phyloP scores from a whole-genome alignment of 306 rosid genomes.

The Rubus parviflorus region DNA sequence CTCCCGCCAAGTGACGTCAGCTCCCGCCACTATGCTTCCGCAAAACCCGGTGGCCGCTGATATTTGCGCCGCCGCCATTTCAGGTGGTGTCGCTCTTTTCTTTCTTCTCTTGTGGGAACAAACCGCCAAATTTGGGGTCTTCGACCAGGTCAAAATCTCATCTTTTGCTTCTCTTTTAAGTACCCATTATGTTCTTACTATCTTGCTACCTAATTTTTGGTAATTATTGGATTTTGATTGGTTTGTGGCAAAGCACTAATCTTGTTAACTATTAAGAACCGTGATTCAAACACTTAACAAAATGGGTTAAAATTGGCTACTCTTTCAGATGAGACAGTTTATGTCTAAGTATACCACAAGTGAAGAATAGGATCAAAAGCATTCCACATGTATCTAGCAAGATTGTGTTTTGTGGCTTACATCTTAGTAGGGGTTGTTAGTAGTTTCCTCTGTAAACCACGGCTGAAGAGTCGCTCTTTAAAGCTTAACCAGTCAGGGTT shows the following conservation, averaged over 20 bases:
- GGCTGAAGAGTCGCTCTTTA: background rate
- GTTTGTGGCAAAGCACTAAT: conserved; percentile 8
- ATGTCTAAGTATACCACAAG: background rate
- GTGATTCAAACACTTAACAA: background rate
- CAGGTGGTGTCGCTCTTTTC: conserved; percentile 52
- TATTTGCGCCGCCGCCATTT: conserved; percentile 54
- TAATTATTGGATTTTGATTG: conserved; percentile 11
- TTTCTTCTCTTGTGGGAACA: conserved; percentile 60
- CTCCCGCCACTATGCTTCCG: conserved; percentile 55
- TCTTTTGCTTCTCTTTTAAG: background rate
- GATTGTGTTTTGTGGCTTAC: background rate
- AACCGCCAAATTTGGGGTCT: conserved; percentile 61
- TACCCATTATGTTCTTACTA: background rate
- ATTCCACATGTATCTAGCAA: background rate
- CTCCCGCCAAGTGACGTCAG: conserved; percentile 23
- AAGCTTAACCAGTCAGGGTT: background rate
- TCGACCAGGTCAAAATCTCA: conserved; percentile 61
- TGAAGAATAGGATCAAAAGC: background rate
- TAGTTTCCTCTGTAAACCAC: background rate
- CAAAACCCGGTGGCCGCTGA: conserved; percentile 56
- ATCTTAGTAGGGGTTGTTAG: background rate
- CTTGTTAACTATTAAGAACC: background rate
- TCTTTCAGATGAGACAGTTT: background rate
- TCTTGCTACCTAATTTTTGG: background rate
- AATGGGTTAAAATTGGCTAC: background rate